Evolutionary conservation across 2,329 filamentous ascomycete species (phyloP), one percentile per base, ranked within the genome.

Genomic region (Cryphonectria japonica): DNA sequence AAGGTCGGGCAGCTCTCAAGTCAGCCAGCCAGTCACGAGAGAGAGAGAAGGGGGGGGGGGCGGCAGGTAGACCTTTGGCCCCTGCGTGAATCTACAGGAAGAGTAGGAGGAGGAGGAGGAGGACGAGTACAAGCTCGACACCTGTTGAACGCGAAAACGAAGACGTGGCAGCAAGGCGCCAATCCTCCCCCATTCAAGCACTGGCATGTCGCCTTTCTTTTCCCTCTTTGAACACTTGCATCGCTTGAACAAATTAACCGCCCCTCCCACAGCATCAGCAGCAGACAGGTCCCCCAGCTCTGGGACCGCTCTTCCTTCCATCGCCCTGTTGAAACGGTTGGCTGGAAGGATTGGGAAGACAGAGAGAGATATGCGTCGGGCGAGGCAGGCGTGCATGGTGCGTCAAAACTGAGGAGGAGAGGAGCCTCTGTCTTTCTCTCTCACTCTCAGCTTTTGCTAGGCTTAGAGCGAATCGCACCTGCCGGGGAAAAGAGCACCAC

Each of bases 401-500:
- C 39, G 13, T 41, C 22, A 52, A 13, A 29, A 6, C 3, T 3
- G 26, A 26, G 22, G 50, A 52, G 50, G 50, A 26, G 50, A 46
- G 43, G 43, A 19, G 43, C 43, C 3, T 19, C 2, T 46, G 26
- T 26, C 26, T 26, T 26, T 26, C 26, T 26, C 26, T 26, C 26
- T 26, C 43, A 19, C 16, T 46, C 14, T 46, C 43, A 19, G 16
- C 43, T 52, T 54, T 52, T 54, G n/a, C 50, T 14, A 54, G 26
- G 50, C 50, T 13, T 61, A 32, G 39, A 61, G 59, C 59, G 34
- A 61, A 61, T 61, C 32, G 59, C 59, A n/a, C 59, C 57, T 32
- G 19, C 26, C 29, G 11, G 26, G 54, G 26, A 6, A 34, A 14
- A 14, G 13, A 41, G 6, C 39, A 41, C 39, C 11, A 41, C 39